Base-by-base conservation (phyloP, 345 rosid species). In the Eucalyptus grandis region DNA sequence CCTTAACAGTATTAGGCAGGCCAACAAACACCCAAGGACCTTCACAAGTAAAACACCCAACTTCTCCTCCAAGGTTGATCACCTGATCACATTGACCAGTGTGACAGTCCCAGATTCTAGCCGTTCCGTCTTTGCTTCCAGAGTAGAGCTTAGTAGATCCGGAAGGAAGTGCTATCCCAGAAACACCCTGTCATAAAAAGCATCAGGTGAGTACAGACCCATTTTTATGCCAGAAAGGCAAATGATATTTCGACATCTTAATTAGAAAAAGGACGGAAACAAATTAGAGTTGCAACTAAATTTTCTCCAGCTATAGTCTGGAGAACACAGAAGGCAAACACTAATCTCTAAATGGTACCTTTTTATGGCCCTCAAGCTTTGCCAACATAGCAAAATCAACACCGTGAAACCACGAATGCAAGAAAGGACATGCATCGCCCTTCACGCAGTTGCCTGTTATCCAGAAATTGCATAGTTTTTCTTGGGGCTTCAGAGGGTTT, bases 11-110 rank as follows among this genome's bases (percentile, higher is more conserved):
- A 88, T 94, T 92, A 30, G 91, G 94, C 90, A 96, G 88, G 91
- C 96, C 96, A 47, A 93, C 87, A 87, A 96, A 95, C 21, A 95
- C 91, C 98, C 98, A 95, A 16, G 93, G 89, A n/a, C 95, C 96
- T 89, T 93, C 95, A 49, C 91, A 92, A 9, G 92, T 92, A 77
- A 95, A 87, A 77, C 92, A 94, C 17, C 95, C 95, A 88, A 94
- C 92, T 91, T 91, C 93, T 9, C 91, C 93, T 56, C 92, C 93
- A 87, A 95, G 90, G 88, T 93, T 91, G 58, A 89, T 88, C 37
- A 87, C 89, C 6, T 89, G 72, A 21, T 87, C 88, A 89, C 94
- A 91, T 60, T 90, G 92, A 88, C 97, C 97, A 91, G 92, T 90
- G 86, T 90, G 90, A 90, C 95, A 94, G 89, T 94, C 94, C 98